Evolutionary conservation across 331 rosid genomes (phyloP).

Genomic region (Phaseolus coccineus): DNA sequence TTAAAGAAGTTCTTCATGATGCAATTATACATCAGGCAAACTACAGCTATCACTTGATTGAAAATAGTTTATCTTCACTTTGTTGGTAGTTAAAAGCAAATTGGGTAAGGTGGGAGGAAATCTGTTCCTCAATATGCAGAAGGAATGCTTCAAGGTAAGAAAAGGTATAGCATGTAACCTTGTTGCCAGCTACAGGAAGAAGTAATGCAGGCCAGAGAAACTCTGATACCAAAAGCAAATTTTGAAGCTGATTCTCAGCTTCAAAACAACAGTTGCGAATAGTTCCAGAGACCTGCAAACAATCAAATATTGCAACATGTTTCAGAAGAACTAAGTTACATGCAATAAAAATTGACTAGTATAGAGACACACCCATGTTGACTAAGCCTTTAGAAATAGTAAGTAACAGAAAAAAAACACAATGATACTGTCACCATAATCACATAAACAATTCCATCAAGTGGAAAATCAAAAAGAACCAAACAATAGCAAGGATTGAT

Average conservation of each 20-base stretch:
- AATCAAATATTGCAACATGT: constrained; percentile 20
- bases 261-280: constrained; percentile 95
- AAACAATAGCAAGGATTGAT: constrained; percentile 30
- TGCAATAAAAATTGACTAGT: neutral
- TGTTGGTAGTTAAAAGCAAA: constrained; percentile 19
- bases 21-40: constrained; percentile 14
- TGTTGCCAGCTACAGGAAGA: constrained; percentile 94
- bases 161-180: constrained; percentile 57
- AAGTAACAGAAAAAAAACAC: constrained; percentile 29
- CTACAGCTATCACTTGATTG: neutral
- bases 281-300: constrained; percentile 83
- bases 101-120: neutral
- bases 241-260: constrained; percentile 82
- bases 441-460: constrained; percentile 4
- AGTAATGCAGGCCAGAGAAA: constrained; percentile 98
- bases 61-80: constrained; percentile 7
- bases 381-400: constrained; percentile 8
- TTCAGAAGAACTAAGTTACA: constrained; percentile 31
- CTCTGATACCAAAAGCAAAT: constrained; percentile 90
- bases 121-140: constrained; percentile 37
- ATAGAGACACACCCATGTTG: neutral
- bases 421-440: constrained; percentile 28
- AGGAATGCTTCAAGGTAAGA: constrained; percentile 32
- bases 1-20: neutral
- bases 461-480: constrained; percentile 20